phyloP scores from a whole-genome alignment of 495 filamentous ascomycete genomes.

The Aeminium ludgeri region DNA sequence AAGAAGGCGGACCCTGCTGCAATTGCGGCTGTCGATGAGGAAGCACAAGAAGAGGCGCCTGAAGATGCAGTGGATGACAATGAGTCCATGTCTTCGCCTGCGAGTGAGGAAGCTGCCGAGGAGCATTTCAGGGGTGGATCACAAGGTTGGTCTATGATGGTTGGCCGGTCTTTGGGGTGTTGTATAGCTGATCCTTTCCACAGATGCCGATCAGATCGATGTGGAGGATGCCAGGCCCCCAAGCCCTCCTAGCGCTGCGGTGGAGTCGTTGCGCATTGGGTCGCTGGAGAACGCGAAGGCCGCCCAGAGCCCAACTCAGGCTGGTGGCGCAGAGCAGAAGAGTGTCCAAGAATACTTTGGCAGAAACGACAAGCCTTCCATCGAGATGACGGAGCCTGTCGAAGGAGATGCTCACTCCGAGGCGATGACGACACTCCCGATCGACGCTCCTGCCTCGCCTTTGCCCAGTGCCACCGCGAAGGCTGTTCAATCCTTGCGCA shows the following conservation, averaged over 20 bases:
- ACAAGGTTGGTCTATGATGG: background rate
- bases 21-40: background rate
- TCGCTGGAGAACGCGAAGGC: no score
- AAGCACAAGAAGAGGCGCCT: background rate
- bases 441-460: slow-evolving; percentile 8
- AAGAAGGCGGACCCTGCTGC: slow-evolving; percentile 2
- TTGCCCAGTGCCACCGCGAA: slow-evolving; percentile 7
- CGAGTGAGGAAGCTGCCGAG: background rate
- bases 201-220: no score
- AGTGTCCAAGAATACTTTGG: no score
- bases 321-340: no score
- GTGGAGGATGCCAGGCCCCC: no score
- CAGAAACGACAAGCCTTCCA: background rate
- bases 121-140: background rate
- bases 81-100: background rate
- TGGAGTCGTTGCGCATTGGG: no score
- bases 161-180: no score
- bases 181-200: no score
- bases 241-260: no score
- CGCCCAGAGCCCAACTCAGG: no score
- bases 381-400: background rate
- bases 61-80: background rate
- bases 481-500: slow-evolving; percentile 6
- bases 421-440: background rate
- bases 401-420: background rate